Evolutionary conservation across 768 basidiomycete genomes (phyloP).

Genomic region (Galerina sulciceps): DNA sequence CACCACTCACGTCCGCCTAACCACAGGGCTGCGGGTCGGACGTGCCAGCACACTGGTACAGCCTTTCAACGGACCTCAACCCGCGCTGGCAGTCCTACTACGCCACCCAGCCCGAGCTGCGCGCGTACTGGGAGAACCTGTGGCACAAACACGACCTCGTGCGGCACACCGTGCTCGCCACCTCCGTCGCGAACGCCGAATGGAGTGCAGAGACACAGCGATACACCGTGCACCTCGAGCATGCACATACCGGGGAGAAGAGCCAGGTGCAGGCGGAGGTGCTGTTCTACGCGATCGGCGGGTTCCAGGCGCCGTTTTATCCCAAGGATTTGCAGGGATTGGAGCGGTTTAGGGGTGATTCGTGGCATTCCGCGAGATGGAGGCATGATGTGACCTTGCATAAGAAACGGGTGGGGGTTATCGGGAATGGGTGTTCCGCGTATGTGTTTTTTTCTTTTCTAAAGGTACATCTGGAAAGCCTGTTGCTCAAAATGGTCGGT

Average conservation of each 20-base stretch:
- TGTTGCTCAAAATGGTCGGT: neutral
- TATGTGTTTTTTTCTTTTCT: constrained; percentile 33
- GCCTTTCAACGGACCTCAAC: constrained; percentile 57
- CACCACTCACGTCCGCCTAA: neutral
- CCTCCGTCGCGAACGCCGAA: constrained; percentile 40
- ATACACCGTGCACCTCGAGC: constrained; percentile 45
- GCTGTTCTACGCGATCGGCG: constrained; percentile 54
- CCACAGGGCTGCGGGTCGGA: constrained; percentile 59
- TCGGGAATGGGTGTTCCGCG: constrained; percentile 69
- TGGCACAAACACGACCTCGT: constrained; percentile 48
- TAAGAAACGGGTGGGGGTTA: constrained; percentile 60
- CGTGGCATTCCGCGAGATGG: constrained; percentile 64
- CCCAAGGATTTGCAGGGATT: constrained; percentile 46
- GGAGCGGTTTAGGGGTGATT: constrained; percentile 49
- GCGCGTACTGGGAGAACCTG: constrained; percentile 52
- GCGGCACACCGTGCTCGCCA: constrained; percentile 45
- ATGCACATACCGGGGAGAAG: constrained; percentile 38
- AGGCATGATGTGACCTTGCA: constrained; percentile 53
- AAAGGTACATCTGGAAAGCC: neutral
- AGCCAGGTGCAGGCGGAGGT: constrained; percentile 43
- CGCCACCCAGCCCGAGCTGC: constrained; percentile 52
- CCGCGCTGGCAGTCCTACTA: constrained; percentile 54
- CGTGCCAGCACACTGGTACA: constrained; percentile 58
- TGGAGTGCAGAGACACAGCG: constrained; percentile 49
- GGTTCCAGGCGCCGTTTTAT: constrained; percentile 49